Evolutionary conservation across 179 eudicot species (phyloP).

Genomic region (Spinacia oleracea): DNA sequence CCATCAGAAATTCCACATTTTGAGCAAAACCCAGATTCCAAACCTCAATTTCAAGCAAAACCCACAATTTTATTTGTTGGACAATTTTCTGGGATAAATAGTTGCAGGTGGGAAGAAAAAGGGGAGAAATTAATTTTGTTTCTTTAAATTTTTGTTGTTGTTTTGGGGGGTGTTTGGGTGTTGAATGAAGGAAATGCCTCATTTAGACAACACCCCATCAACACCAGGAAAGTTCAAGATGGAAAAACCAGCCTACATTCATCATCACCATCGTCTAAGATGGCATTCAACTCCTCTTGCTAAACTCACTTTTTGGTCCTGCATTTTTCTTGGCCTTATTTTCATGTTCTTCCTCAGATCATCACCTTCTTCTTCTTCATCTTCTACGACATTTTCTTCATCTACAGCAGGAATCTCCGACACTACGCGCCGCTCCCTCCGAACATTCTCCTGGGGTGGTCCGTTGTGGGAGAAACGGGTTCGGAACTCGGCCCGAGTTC

Average conservation of each 20-base stretch:
- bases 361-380: constrained; percentile 25
- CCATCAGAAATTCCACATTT: constrained; percentile 27
- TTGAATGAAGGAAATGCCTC: constrained; percentile 42
- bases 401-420: constrained; percentile 33
- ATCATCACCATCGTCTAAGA: constrained; percentile 46
- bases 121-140: background rate
- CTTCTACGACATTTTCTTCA: constrained; percentile 7
- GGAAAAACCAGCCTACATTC: constrained; percentile 63
- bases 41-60: constrained; percentile 31
- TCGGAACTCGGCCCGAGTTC: constrained; percentile 46
- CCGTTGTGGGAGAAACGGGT: constrained; percentile 76
- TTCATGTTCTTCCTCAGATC: constrained; percentile 58
- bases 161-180: background rate
- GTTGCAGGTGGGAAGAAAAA: background rate
- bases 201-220: constrained; percentile 58
- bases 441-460: constrained; percentile 62
- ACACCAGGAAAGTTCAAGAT: constrained; percentile 81
- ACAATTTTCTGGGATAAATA: background rate
- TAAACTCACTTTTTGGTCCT: constrained; percentile 69
- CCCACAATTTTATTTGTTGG: constrained; percentile 16
- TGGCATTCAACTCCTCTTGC: constrained; percentile 48
- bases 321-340: constrained; percentile 55
- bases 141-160: background rate
- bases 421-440: constrained; percentile 57
- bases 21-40: constrained; percentile 37